phyloP scores from a whole-genome alignment of 208 protist species.

The Trichomonas tenax region DNA sequence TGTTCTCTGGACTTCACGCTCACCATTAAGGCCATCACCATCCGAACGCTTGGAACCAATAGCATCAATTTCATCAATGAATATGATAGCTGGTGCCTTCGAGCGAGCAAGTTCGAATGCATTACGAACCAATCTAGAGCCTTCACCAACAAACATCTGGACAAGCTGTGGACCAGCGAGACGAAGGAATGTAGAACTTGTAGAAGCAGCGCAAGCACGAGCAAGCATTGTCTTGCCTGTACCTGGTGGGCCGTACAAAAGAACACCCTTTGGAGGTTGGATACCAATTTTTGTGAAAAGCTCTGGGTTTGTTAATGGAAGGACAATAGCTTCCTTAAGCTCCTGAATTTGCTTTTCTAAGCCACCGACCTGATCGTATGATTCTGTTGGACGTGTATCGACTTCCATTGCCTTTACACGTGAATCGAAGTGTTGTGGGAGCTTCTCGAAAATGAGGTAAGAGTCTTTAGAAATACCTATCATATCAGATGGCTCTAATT shows the following conservation, averaged over 20 bases:
- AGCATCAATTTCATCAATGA: slow-evolving; percentile 99
- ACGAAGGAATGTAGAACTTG: slow-evolving; percentile 94
- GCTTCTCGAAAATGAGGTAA: slow-evolving; percentile 94
- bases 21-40: slow-evolving; percentile 68
- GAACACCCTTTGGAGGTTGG: slow-evolving; percentile 85
- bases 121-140: slow-evolving; percentile 96
- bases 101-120: slow-evolving; percentile 98
- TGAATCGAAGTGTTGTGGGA: slow-evolving; percentile 95
- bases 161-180: slow-evolving; percentile 96
- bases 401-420: slow-evolving; percentile 99
- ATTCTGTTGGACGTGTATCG: slow-evolving; percentile 89
- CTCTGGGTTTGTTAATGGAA: slow-evolving; percentile 95
- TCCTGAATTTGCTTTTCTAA: slow-evolving; percentile 98
- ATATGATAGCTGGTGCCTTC: slow-evolving; percentile 97
- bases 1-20: slow-evolving; percentile 74
- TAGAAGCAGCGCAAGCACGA: slow-evolving; percentile 91
- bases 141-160: slow-evolving; percentile 92
- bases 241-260: slow-evolving; percentile 89
- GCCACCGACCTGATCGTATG: slow-evolving; percentile 95
- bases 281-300: slow-evolving; percentile 93
- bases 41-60: slow-evolving; percentile 90
- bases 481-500: slow-evolving; percentile 89
- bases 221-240: slow-evolving; percentile 92
- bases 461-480: slow-evolving; percentile 99
- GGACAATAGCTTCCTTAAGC: slow-evolving; percentile 90